A percentile compares a stretch with the other conserved stretches of the same genome.
These are phyloP conservation scores for Amanita rubescens DNA, from an alignment of 768 basidiomycete species.

Conservation along the genomic window DNA sequence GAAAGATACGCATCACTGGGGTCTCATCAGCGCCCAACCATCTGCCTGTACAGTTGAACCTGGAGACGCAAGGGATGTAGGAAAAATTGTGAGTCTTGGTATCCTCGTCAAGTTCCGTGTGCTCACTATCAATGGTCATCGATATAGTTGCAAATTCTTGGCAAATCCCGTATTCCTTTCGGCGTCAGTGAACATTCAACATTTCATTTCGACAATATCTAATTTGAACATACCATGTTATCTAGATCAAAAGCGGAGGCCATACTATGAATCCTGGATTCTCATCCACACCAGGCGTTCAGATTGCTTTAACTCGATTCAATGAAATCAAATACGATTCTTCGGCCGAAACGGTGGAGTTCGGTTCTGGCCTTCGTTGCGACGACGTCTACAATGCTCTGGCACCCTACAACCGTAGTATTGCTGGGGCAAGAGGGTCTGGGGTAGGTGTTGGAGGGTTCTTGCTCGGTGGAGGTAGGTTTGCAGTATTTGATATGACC, in stretches of 20 bases:
- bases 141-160: neutral
- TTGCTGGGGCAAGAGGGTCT: conserved; percentile 41
- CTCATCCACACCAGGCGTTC: conserved; percentile 43
- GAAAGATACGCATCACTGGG: too few species aligned
- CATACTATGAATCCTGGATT: conserved; percentile 38
- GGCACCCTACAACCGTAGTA: conserved; percentile 29
- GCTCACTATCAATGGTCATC: too few species aligned
- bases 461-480: conserved; percentile 40
- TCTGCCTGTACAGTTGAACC: too few species aligned
- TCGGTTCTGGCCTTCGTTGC: conserved; percentile 36
- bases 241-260: conserved; percentile 44
- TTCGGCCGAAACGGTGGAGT: conserved; percentile 18
- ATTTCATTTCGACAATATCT: neutral
- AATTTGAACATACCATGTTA: too few species aligned
- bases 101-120: too few species aligned
- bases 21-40: too few species aligned
- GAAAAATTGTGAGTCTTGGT: too few species aligned
- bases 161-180: neutral
- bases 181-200: conserved; percentile 3
- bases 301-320: conserved; percentile 38
- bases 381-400: conserved; percentile 43
- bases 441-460: conserved; percentile 43
- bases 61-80: too few species aligned
- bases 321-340: conserved; percentile 26
- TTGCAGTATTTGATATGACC: too few species aligned